Evolutionary conservation across 1,284 basidiomycete species (phyloP).

Genomic region (Rhodotorula sp.): DNA sequence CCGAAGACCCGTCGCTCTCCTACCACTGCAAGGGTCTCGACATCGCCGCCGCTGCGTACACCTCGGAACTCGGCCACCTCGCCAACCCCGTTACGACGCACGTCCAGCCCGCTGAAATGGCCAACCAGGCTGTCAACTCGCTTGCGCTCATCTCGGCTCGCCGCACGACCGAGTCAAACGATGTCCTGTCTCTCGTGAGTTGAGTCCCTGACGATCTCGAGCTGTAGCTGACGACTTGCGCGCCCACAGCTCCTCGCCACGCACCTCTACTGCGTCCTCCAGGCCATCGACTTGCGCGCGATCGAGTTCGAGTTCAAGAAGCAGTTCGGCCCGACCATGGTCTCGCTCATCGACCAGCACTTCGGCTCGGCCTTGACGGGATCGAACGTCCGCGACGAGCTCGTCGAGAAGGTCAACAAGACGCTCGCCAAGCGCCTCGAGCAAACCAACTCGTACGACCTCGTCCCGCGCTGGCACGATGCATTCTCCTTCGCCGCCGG

Average conservation of each 20-base stretch:
- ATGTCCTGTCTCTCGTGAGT: slow-evolving; percentile 64
- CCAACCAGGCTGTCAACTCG: slow-evolving; percentile 73
- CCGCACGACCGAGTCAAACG: slow-evolving; percentile 70
- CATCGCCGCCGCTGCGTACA: slow-evolving; percentile 76
- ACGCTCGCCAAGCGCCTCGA: slow-evolving; percentile 46
- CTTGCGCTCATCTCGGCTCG: slow-evolving; percentile 75
- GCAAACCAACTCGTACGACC: slow-evolving; percentile 59
- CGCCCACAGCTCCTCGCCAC: slow-evolving; percentile 60
- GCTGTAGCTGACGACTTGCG: background rate
- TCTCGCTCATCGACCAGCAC: slow-evolving; percentile 55
- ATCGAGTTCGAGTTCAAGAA: slow-evolving; percentile 64
- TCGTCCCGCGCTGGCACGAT: slow-evolving; percentile 41
- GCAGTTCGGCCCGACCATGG: slow-evolving; percentile 55
- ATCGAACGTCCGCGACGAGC: slow-evolving; percentile 41
- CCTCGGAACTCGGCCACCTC: slow-evolving; percentile 74
- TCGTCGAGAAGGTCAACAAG: slow-evolving; percentile 39
- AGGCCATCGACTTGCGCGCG: slow-evolving; percentile 75
- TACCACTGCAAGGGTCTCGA: slow-evolving; percentile 83
- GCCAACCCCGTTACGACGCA: slow-evolving; percentile 69
- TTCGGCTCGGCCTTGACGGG: slow-evolving; percentile 54
- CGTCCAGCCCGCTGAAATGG: slow-evolving; percentile 75
- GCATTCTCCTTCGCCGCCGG: slow-evolving; percentile 31
- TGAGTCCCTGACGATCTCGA: too few species aligned
- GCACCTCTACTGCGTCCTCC: slow-evolving; percentile 73
- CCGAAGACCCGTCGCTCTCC: slow-evolving; percentile 72